Conservation (phyloP, 306 rosid genomes). For the Quercus aquifolioides region DNA sequence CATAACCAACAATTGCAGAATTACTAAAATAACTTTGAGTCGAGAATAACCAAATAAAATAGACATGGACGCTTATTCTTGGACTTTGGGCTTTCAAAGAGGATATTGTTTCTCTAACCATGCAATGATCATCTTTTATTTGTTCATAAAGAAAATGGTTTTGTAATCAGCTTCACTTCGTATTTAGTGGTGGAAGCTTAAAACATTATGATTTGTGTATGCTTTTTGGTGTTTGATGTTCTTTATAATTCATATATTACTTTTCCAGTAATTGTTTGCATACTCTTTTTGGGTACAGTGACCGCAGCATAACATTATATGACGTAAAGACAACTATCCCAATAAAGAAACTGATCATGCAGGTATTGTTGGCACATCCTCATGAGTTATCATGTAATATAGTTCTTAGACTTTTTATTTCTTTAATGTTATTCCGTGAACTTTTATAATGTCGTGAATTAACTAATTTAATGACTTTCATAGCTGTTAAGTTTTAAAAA, state of each 20-base stretch:
- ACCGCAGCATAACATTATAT: slow-evolving; percentile 77
- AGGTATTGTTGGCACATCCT: slow-evolving; percentile 43
- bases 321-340: slow-evolving; percentile 30
- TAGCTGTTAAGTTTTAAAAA: neutral
- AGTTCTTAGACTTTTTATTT: neutral
- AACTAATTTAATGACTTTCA: neutral
- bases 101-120: too few species aligned
- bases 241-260: neutral
- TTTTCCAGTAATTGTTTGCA: neutral
- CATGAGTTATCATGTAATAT: neutral
- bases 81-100: too few species aligned
- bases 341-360: slow-evolving; percentile 65
- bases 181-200: neutral
- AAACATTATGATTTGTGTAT: neutral
- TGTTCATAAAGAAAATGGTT: neutral
- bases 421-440: neutral
- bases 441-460: neutral
- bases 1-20: too few species aligned
- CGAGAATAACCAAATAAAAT: too few species aligned
- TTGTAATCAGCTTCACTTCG: neutral
- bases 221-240: neutral
- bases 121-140: neutral
- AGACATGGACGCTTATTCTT: too few species aligned
- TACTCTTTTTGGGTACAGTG: slow-evolving; percentile 49
- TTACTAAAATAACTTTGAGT: too few species aligned